phyloP scores from a whole-genome alignment of 2,329 filamentous ascomycete genomes.

The Claviceps sp. region DNA sequence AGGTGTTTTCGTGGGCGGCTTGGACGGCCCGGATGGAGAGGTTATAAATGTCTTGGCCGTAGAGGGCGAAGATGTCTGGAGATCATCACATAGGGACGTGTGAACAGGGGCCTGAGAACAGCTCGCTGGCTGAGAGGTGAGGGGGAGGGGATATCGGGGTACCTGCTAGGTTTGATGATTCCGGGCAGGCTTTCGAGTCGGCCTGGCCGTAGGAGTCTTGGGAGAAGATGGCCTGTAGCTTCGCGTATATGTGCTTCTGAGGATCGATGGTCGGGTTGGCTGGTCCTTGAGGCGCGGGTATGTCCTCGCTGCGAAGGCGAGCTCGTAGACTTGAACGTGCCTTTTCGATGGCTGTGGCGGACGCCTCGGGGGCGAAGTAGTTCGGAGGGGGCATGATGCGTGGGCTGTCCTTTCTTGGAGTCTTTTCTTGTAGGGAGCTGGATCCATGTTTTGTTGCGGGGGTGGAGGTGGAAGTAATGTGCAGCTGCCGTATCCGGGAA shows the following conservation, averaged over 20 bases:
- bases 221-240: conserved; percentile 14
- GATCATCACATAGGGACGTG: not conserved
- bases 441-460: not conserved
- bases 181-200: not conserved
- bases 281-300: not conserved
- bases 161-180: not conserved
- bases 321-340: conserved; percentile 12
- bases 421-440: too few relatives aligned
- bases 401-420: too few relatives aligned
- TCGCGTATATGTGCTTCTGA: conserved; percentile 11
- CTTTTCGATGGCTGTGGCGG: conserved; percentile 5
- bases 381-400: conserved; percentile 4
- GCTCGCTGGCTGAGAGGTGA: not conserved
- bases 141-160: not conserved
- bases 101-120: not conserved
- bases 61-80: conserved; percentile 4
- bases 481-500: not conserved
- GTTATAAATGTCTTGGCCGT: conserved; percentile 4
- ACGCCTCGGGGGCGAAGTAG: not conserved
- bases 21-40: conserved; percentile 9
- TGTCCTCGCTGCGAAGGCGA: conserved; percentile 15
- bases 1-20: conserved; percentile 11
- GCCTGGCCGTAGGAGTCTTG: not conserved
- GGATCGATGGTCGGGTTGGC: not conserved
- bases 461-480: not conserved